Evolutionary conservation across 2,329 filamentous ascomycete genomes (phyloP).

Genomic region (Paracoccidioides lutzii): DNA sequence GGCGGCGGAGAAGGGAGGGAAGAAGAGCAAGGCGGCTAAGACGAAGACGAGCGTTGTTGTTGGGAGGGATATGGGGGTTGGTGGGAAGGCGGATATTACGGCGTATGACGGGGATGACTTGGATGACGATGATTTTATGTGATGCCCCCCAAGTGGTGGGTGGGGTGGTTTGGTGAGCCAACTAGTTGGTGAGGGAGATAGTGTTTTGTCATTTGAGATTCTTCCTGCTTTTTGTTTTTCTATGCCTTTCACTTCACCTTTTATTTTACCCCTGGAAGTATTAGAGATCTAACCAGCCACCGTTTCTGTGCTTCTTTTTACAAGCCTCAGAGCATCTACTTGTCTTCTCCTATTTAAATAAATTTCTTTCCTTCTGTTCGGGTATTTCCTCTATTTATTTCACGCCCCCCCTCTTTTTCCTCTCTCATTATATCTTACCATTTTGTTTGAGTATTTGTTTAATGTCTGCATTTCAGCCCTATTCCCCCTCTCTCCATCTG

Average conservation of each 20-base stretch:
- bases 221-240: background rate
- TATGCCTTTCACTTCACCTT: no score
- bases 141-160: slow-evolving; percentile 10
- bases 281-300: background rate
- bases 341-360: background rate
- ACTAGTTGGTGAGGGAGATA: background rate
- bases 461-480: no score
- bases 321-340: background rate
- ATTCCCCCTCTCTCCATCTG: no score
- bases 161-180: no score
- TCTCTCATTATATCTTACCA: no score
- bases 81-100: slow-evolving; percentile 49
- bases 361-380: background rate
- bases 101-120: slow-evolving; percentile 79
- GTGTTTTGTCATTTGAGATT: background rate
- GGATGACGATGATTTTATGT: slow-evolving; percentile 45
- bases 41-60: slow-evolving; percentile 72
- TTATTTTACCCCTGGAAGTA: no score
- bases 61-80: slow-evolving; percentile 37
- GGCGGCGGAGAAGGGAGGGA: slow-evolving; percentile 78
- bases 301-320: background rate
- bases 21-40: slow-evolving; percentile 96
- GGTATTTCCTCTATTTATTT: background rate
- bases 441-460: no score
- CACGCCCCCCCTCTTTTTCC: background rate